Base-by-base conservation (phyloP, 1,139 yeast genomes). In the Saccharomyces hybrid region DNA sequence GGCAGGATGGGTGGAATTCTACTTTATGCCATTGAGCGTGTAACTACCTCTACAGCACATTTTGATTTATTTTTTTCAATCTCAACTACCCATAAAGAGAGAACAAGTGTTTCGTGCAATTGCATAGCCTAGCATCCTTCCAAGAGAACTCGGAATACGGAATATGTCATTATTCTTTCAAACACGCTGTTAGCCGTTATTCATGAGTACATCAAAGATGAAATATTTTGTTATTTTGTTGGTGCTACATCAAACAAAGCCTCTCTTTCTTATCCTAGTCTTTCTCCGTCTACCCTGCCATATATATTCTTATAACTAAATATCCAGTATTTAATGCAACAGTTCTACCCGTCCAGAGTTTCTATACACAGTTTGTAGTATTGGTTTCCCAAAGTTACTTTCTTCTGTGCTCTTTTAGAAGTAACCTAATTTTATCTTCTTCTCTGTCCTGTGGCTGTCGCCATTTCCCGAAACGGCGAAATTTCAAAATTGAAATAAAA, bases 21-120 rank as follows among this genome's bases (percentile, higher is more conserved):
- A 24, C 26, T 24, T 24, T 24, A 4, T 24, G 26, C 26, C 26
- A 24, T 24, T 4, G 26, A 24, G 26, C 57, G 64, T 51, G 62
- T 60, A 52, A 58, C 61, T 14, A 61, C 62, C 14, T 61, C 64
- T 2, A 50, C 58, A 5, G 65, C 63, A 26, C 65, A 61, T 48
- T 61, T 61, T 48, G 65, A 61, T 54, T 61, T 61, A 16, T 16
- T 58, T 61, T 61, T 57, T 50, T 61, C 62, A 61, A 55, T 61
- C 63, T 3, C 64, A 61, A 50, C 63, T 59, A 53, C 56, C 60
- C 8, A 48, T 61, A 28, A 58, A 61, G 38, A 61, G 38, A 64
- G 64, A 57, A 61, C 65, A 31, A 63, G 63, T 56, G 65, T 61
- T 29, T 63, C 65, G 56, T 61, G 64, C 48, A 64, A 61, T 48